phyloP scores from a whole-genome alignment of 2,329 filamentous ascomycete genomes.

The Dactylellina drechsleri region DNA sequence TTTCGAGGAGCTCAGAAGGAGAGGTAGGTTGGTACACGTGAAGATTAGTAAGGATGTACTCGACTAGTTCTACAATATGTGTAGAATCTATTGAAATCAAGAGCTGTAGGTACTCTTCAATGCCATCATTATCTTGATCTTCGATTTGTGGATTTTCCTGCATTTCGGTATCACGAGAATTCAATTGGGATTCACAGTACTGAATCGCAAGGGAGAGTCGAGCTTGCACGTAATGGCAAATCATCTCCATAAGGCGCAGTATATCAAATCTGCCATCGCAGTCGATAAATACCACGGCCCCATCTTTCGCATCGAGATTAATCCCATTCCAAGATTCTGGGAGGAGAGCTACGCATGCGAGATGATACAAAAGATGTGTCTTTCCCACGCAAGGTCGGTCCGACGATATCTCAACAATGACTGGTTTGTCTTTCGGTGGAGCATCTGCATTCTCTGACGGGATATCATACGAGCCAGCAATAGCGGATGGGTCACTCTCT shows the following conservation, averaged over 20 bases:
- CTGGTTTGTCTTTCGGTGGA: constrained; percentile 28
- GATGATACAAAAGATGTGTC: constrained; percentile 69
- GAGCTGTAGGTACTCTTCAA: constrained; percentile 30
- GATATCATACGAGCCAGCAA: constrained; percentile 22
- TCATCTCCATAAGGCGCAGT: constrained; percentile 29
- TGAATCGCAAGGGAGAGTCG: constrained; percentile 23
- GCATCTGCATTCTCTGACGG: constrained; percentile 17
- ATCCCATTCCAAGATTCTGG: constrained; percentile 61
- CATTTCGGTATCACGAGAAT: neutral
- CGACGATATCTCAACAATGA: constrained; percentile 49
- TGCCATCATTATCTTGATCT: constrained; percentile 6
- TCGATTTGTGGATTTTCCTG: constrained; percentile 14
- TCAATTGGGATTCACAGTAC: constrained; percentile 35
- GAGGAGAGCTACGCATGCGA: constrained; percentile 67
- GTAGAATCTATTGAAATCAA: constrained; percentile 16
- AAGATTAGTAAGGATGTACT: constrained; percentile 38
- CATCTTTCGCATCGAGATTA: constrained; percentile 63
- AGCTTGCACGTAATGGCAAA: constrained; percentile 26
- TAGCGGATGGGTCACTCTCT: neutral
- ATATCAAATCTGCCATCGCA: constrained; percentile 68
- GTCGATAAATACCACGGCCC: constrained; percentile 69
- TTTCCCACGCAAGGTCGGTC: constrained; percentile 64
- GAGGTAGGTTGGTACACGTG: constrained; percentile 41
- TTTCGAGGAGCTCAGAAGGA: constrained; percentile 40
- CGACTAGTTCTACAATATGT: constrained; percentile 23